Conservation (phyloP, 257 asterid genomes). For the Solanum corneliomulleri region DNA sequence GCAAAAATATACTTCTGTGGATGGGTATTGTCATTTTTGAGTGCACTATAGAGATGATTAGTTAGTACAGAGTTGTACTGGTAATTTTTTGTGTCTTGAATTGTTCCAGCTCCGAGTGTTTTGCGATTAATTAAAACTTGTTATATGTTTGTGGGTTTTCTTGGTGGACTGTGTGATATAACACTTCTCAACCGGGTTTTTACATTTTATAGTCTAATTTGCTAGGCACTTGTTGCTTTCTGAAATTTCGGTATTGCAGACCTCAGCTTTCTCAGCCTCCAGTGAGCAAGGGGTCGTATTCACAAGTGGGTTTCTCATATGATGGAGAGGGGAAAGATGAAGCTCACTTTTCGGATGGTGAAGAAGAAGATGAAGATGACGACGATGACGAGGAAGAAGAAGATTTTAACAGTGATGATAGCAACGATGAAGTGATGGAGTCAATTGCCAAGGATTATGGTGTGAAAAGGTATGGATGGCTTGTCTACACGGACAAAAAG, state of each 20-base stretch:
- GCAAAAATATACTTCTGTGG: neutral
- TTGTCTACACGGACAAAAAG: conserved; percentile 94
- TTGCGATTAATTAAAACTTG: neutral
- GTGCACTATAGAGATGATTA: neutral
- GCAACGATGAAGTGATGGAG: conserved; percentile 92
- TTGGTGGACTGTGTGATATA: neutral
- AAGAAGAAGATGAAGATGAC: conserved; percentile 76
- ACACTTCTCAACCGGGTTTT: neutral
- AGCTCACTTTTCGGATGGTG: conserved; percentile 54
- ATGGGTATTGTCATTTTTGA: neutral
- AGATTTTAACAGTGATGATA: conserved; percentile 83
- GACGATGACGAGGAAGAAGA: conserved; percentile 76
- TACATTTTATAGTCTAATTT: neutral
- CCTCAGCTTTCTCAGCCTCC: conserved; percentile 56
- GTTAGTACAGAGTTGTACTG: neutral
- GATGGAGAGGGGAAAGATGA: conserved; percentile 73
- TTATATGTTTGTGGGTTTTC: neutral
- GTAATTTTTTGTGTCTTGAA: neutral
- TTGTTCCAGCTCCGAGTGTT: neutral
- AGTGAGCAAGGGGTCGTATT: conserved; percentile 74
- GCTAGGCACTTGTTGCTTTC: neutral
- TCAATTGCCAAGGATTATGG: conserved; percentile 93
- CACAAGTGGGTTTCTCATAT: conserved; percentile 96
- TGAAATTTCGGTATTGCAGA: conserved; percentile 15
- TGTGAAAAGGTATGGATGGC: conserved; percentile 96